Evolutionary conservation across 2,329 filamentous ascomycete species (phyloP).

Genomic region (Escovopsis sp.): DNA sequence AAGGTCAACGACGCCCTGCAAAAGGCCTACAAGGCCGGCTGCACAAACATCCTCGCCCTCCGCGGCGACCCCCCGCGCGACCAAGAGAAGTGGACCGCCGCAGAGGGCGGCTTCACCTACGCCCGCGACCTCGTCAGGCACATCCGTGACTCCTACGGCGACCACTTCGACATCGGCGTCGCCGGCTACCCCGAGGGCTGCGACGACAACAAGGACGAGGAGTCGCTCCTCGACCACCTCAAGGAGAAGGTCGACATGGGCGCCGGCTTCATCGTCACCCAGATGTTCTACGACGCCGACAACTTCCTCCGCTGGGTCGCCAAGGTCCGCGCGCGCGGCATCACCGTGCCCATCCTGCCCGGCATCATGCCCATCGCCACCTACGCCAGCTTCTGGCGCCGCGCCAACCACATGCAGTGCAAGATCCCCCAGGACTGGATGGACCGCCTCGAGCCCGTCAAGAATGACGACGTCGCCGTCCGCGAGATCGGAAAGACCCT

Average conservation of each 20-base stretch:
- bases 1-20: slow-evolving; percentile 82
- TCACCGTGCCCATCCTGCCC: slow-evolving; percentile 68
- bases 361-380: slow-evolving; percentile 87
- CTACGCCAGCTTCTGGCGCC: slow-evolving; percentile 79
- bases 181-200: slow-evolving; percentile 93
- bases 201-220: slow-evolving; percentile 82
- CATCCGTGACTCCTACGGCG: slow-evolving; percentile 56
- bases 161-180: slow-evolving; percentile 89
- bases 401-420: slow-evolving; percentile 84
- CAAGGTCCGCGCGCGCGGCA: slow-evolving; percentile 73
- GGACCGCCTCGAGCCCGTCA: slow-evolving; percentile 72
- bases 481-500: slow-evolving; percentile 77
- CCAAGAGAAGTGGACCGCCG: slow-evolving; percentile 82
- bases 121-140: slow-evolving; percentile 81
- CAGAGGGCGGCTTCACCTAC: slow-evolving; percentile 78
- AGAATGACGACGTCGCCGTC: slow-evolving; percentile 91
- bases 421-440: slow-evolving; percentile 71
- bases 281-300: slow-evolving; percentile 99
- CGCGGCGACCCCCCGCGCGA: slow-evolving; percentile 89
- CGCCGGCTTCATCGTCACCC: slow-evolving; percentile 85
- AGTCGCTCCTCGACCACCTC: slow-evolving; percentile 73
- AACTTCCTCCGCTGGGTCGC: slow-evolving; percentile 86
- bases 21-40: slow-evolving; percentile 84
- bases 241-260: slow-evolving; percentile 97
- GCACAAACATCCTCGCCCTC: slow-evolving; percentile 91